Base-by-base conservation (phyloP, 1,284 basidiomycete species). In the Ceratobasidium sp. region DNA sequence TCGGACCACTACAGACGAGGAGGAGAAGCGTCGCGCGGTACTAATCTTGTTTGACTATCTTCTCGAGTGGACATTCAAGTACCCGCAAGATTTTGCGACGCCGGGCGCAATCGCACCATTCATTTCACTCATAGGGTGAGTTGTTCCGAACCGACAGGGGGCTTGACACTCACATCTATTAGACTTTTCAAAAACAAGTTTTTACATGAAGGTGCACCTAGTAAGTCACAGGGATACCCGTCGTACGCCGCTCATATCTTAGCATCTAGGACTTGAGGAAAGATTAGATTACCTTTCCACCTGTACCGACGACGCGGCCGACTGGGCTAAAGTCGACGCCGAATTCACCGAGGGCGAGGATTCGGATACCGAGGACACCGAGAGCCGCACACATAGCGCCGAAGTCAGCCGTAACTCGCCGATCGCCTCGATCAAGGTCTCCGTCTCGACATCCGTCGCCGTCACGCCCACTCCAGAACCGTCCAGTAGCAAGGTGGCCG, bases 11-110 rank as follows among this genome's bases (percentile, higher is more conserved):
- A 44, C 52, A 13, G 54, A 68, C 28, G 54, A 28, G 15, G 54
- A 77, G 33, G 71, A 65, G 33, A 66, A 33, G 42, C 28, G 40
- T 12, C 74, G 74, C 17, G 65, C 74, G 13, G 42, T 77, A 23
- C 23, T 54, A 6, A 67, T 77, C 23, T 44, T 77, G 13, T 94
- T 93, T 80, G 88, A 91, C 81, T 85, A 94, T 40, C 86, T 94
- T 20, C 91, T 93, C 82, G 86, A 87, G 40, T 94, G 93, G 93
- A 91, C 93, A 54, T 86, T 86, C 52, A 87, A 90, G 77, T 94
- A 93, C 84, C 89, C 91, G 2, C 87, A 89, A 76, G 93, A 94
- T 82, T 94, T 94, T 81, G 90, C 91, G 38, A 92, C 94, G 26
- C 88, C 89, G 26, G 92, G 91, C 1, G 90, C 93, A 15, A 86